These are phyloP conservation scores for Diversispora eburnea DNA, from an alignment of 192 early-diverging fungal genomes.

Conservation along the genomic window DNA sequence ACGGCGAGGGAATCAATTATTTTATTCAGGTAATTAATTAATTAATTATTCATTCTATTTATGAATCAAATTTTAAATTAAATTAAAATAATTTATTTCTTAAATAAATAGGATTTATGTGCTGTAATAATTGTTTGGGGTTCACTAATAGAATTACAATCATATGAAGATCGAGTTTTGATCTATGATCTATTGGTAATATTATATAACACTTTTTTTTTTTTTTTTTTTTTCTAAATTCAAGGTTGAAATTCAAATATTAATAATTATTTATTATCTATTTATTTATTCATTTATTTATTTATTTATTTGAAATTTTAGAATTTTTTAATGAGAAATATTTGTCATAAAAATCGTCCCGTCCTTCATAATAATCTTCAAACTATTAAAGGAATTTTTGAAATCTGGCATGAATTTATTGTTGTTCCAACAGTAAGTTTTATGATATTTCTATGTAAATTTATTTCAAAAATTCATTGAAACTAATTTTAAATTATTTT, in stretches of 20 bases:
- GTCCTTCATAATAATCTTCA: constrained; percentile 54
- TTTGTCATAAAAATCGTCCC: constrained; percentile 34
- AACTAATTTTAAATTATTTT: background rate
- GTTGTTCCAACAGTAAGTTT: constrained; percentile 61
- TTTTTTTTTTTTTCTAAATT: background rate
- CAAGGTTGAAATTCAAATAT: background rate
- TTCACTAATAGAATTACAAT: constrained; percentile 33
- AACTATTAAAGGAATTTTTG: constrained; percentile 57
- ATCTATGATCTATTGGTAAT: constrained; percentile 47
- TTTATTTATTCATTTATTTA: no score
- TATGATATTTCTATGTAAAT: background rate
- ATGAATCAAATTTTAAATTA: background rate
- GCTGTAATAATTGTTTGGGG: constrained; percentile 64
- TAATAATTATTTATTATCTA: no score
- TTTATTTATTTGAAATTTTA: constrained; percentile 12
- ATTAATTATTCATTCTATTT: background rate
- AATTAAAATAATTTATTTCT: background rate
- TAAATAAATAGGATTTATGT: constrained; percentile 54
- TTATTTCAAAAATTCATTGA: background rate
- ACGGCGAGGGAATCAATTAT: constrained; percentile 62
- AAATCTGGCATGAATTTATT: constrained; percentile 57
- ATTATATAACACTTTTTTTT: background rate
- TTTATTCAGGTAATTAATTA: constrained; percentile 57
- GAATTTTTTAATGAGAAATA: constrained; percentile 46
- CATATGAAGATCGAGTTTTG: constrained; percentile 38